Percentiles rank a stretch among this genome's conserved stretches.
phyloP scores from a whole-genome alignment of 805 yeast genomes.

The Millerozyma miso region DNA sequence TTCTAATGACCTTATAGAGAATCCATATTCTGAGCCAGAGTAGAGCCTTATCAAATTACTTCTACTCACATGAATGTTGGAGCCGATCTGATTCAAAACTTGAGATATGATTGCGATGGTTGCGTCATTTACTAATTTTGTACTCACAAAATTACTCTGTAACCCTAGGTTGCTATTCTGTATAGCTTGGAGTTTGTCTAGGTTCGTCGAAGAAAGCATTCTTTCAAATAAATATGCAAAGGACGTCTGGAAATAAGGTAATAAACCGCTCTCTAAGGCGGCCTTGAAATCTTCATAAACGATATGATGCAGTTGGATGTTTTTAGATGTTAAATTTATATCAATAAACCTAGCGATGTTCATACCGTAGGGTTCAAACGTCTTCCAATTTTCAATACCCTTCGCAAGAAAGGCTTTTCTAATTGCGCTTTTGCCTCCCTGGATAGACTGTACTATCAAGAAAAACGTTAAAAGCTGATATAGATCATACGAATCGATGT shows the following conservation, averaged over 20 bases:
- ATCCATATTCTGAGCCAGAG: slow-evolving; percentile 73
- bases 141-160: slow-evolving; percentile 12
- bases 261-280: slow-evolving; percentile 13
- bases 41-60: slow-evolving; percentile 58
- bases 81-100: slow-evolving; percentile 17
- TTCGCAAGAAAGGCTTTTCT: slow-evolving; percentile 23
- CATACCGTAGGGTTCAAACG: slow-evolving; percentile 42
- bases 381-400: slow-evolving; percentile 32
- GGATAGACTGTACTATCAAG: slow-evolving; percentile 39
- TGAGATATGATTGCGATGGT: slow-evolving; percentile 37
- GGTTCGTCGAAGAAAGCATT: slow-evolving; percentile 21
- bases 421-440: slow-evolving; percentile 21
- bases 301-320: slow-evolving; percentile 13
- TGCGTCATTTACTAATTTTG: slow-evolving; percentile 40
- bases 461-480: slow-evolving; percentile 45
- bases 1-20: slow-evolving; percentile 83
- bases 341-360: slow-evolving; percentile 49
- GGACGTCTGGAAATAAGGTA: slow-evolving; percentile 13
- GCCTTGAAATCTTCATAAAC: slow-evolving; percentile 14
- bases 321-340: slow-evolving; percentile 22
- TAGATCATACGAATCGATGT: slow-evolving; percentile 38
- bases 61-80: slow-evolving; percentile 36
- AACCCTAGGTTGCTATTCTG: background rate
- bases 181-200: background rate
- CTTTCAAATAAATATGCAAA: slow-evolving; percentile 6